phyloP scores from a whole-genome alignment of 768 basidiomycete species.

The Suillus bovinus region DNA sequence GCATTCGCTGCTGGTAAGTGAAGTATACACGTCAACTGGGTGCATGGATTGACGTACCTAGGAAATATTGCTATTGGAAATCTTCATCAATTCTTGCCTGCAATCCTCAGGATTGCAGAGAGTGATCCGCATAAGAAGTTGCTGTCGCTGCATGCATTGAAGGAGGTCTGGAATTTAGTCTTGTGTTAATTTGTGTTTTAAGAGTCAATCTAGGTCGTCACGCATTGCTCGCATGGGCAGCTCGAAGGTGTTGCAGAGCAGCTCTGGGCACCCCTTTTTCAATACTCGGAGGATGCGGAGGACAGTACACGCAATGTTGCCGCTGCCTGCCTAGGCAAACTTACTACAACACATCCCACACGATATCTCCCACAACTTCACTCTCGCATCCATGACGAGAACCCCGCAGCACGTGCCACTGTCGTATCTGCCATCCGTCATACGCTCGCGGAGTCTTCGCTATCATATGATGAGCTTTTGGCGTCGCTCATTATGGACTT shows the following conservation, averaged over 20 bases:
- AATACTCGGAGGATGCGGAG: constrained; percentile 86
- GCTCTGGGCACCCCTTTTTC: constrained; percentile 91
- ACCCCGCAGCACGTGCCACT: constrained; percentile 76
- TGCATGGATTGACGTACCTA: constrained; percentile 26
- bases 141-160: constrained; percentile 87
- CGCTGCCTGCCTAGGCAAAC: constrained; percentile 93
- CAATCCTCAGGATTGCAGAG: constrained; percentile 77
- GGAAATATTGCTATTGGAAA: constrained; percentile 97
- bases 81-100: constrained; percentile 81
- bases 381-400: constrained; percentile 68
- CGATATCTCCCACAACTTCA: constrained; percentile 93
- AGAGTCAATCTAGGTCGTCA: constrained; percentile 65
- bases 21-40: neutral
- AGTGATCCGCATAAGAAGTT: constrained; percentile 77
- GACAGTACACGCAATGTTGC: constrained; percentile 94
- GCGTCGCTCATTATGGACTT: constrained; percentile 89
- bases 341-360: constrained; percentile 88
- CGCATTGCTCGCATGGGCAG: constrained; percentile 83
- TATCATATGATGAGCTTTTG: constrained; percentile 87
- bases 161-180: constrained; percentile 62
- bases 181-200: neutral
- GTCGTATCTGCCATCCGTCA: constrained; percentile 92
- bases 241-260: constrained; percentile 85
- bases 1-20: constrained; percentile 87
- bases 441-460: constrained; percentile 84